Evolutionary conservation across 148 eudicot species (phyloP).

Genomic region (Camellia granthamiana): DNA sequence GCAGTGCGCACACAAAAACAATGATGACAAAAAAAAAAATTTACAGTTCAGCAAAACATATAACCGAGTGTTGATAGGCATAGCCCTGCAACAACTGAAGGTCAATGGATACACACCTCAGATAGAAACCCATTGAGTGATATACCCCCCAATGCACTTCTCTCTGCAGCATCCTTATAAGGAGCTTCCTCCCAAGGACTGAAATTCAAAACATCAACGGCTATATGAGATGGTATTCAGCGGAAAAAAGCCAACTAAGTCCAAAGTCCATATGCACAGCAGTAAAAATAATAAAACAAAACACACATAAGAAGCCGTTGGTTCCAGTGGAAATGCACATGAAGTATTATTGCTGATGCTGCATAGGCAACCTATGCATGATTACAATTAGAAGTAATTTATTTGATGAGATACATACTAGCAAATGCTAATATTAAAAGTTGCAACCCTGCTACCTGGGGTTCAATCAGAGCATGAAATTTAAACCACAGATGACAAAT

Average conservation of each 20-base stretch:
- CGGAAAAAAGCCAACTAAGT: neutral
- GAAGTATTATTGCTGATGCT: too few relatives aligned
- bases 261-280: neutral
- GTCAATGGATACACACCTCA: slow-evolving; percentile 29
- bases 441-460: too few relatives aligned
- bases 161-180: slow-evolving; percentile 41
- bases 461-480: neutral
- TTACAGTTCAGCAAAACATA: neutral
- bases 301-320: neutral
- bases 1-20: neutral
- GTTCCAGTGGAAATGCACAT: neutral
- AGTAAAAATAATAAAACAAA: neutral
- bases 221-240: neutral
- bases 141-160: slow-evolving; percentile 38
- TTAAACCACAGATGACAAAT: neutral
- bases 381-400: neutral
- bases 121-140: slow-evolving; percentile 48
- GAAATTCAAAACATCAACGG: slow-evolving; percentile 19
- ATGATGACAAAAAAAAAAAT: neutral
- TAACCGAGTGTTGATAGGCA: neutral
- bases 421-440: neutral
- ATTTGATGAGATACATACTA: neutral
- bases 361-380: neutral
- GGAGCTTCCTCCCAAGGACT: slow-evolving; percentile 57
- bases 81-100: slow-evolving; percentile 1